Evolutionary conservation across 2,329 filamentous ascomycete species (phyloP).

Genomic region (Colletotrichum aenigma): DNA sequence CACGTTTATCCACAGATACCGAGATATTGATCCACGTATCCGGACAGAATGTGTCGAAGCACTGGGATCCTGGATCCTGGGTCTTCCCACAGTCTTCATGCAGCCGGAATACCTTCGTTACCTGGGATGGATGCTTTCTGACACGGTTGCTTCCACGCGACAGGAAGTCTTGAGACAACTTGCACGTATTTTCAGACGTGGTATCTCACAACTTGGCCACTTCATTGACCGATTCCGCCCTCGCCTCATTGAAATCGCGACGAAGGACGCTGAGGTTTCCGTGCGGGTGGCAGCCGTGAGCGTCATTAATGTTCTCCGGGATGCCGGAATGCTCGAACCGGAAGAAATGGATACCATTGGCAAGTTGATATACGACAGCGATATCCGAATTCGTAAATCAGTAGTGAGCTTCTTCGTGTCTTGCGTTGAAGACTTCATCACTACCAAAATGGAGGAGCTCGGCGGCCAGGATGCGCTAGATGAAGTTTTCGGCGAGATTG

Average conservation of each 20-base stretch:
- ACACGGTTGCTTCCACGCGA: constrained; percentile 74
- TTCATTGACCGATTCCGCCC: constrained; percentile 93
- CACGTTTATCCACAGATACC: constrained; percentile 93
- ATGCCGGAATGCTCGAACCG: constrained; percentile 86
- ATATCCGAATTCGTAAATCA: constrained; percentile 83
- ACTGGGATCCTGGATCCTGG: constrained; percentile 86
- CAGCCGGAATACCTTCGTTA: constrained; percentile 91
- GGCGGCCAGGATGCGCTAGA: constrained; percentile 79
- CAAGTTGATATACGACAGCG: constrained; percentile 86
- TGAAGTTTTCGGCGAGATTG: constrained; percentile 72
- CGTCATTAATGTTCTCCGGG: constrained; percentile 80
- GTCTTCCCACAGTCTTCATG: constrained; percentile 85
- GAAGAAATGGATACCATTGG: constrained; percentile 90
- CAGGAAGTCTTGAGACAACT: constrained; percentile 89
- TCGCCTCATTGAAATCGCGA: constrained; percentile 91
- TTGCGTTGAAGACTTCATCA: constrained; percentile 82
- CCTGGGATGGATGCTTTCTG: constrained; percentile 93
- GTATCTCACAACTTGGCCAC: constrained; percentile 82
- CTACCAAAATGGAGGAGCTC: constrained; percentile 80
- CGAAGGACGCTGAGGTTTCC: constrained; percentile 78
- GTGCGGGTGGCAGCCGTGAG: constrained; percentile 83
- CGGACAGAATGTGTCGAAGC: constrained; percentile 87
- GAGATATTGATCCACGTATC: constrained; percentile 90
- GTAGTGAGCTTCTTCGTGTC: constrained; percentile 90
- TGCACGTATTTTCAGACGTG: constrained; percentile 76